phyloP scores from a whole-genome alignment of 345 rosid species.

The Gossypium arboreum region DNA sequence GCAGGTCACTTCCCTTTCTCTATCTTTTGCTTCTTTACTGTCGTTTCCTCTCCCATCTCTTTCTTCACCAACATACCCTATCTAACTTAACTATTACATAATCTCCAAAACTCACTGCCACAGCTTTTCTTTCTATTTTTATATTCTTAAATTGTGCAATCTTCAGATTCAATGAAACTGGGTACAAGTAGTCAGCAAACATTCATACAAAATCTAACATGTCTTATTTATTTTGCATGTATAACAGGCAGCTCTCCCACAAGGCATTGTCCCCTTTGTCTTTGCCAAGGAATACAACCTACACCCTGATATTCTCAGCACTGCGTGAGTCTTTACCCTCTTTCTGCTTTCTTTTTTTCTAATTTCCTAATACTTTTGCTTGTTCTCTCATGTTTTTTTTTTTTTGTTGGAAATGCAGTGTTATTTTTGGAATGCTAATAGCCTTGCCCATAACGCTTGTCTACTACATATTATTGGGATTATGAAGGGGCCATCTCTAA shows the following conservation, averaged over 20 bases:
- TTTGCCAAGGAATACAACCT: conserved; percentile 78
- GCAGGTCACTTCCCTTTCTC: conserved; percentile 44
- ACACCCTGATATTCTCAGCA: conserved; percentile 79
- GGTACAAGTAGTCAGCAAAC: no score
- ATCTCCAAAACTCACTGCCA: no score
- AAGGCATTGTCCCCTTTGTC: conserved; percentile 84
- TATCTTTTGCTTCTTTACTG: not conserved
- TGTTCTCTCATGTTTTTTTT: not conserved
- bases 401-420: conserved; percentile 43
- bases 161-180: no score
- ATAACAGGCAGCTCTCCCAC: conserved; percentile 77
- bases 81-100: no score
- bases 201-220: conserved; percentile 19
- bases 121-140: no score
- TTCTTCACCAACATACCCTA: not conserved
- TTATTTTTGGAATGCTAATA: conserved; percentile 95
- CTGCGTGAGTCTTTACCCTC: conserved; percentile 42
- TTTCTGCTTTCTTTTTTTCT: no score
- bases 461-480: conserved; percentile 82
- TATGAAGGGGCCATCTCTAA: conserved; percentile 31
- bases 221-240: conserved; percentile 13
- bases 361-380: not conserved
- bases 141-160: no score
- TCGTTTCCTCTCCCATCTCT: not conserved
- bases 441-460: conserved; percentile 94